Base-by-base conservation (phyloP, 1,139 yeast species). In the Zygosaccharomyces sapae region DNA sequence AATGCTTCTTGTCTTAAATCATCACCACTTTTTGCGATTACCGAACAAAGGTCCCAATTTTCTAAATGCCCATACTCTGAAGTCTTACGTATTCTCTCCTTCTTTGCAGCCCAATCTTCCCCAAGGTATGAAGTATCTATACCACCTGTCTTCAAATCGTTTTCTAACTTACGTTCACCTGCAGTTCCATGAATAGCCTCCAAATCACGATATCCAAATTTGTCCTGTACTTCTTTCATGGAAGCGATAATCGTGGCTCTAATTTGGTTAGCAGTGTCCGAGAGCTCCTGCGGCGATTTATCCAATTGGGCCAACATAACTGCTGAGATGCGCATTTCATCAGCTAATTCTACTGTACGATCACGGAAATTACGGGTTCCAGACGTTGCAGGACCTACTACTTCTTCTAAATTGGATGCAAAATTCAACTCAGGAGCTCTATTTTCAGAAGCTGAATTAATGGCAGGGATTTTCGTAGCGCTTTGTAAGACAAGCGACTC, bases 1-100 rank as follows among this genome's bases (percentile, higher is more conserved):
- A 92, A 89, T 0, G 98, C 97, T 63, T 92, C 98, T 64, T 92
- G 98, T 18, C 96, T 86, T 45, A 92, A 68, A 66, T 92, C 98
- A 59, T 86, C 92, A 27, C 98, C 98, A 43, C 96, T 90, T 62
- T 92, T 92, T 6, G 92, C 96, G 62, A 92, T 92, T 3, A 90
- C 97, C 0, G 97, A 89, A 56, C 92, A 88, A 34, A 92, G 67
- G 51, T 92, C 97, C 98, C 98, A 92, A 63, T 88, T 86, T 30
- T 83, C 85, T 25, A 85, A 66, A 62, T 89, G 95, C 0, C 98
- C 98, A 62, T 74, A 89, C 5, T 80, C 79, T 48, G 96, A 86
- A 4, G 84, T 74, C 47, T 76, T 77, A 50, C 94, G 74, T 34
- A 92, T 90, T 55, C 97, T 73, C 50, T 79, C 83, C 58, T 83